Percentiles rank a stretch among this genome's conserved stretches.
phyloP scores from a whole-genome alignment of 1,284 basidiomycete species.

The Farysia itapuensis region DNA sequence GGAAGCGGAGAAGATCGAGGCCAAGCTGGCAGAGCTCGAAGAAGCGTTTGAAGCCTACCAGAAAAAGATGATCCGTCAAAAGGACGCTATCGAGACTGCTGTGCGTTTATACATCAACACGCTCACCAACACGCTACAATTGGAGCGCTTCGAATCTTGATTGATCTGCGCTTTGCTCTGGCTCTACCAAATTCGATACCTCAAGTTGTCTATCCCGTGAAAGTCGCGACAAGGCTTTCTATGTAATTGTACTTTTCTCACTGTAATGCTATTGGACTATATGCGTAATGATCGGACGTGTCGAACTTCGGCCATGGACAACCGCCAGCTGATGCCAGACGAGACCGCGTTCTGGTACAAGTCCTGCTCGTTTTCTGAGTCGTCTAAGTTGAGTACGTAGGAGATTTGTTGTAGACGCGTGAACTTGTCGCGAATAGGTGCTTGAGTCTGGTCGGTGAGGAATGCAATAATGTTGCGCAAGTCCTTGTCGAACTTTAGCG shows the following conservation, averaged over 20 bases:
- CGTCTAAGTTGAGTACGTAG: conserved; percentile 85
- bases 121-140: conserved; percentile 22
- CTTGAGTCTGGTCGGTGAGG: conserved; percentile 79
- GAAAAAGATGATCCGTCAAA: conserved; percentile 34
- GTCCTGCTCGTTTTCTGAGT: conserved; percentile 75
- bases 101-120: conserved; percentile 17
- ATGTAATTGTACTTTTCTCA: background rate
- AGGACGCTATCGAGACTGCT: conserved; percentile 33
- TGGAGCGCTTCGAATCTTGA: conserved; percentile 24
- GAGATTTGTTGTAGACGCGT: conserved; percentile 87
- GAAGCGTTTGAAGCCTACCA: conserved; percentile 26
- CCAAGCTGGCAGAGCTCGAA: conserved; percentile 32
- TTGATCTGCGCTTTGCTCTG: too few relatives aligned
- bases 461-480: conserved; percentile 79
- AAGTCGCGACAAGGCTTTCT: too few relatives aligned
- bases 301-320: conserved; percentile 47
- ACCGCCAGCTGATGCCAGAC: conserved; percentile 46
- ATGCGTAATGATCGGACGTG: conserved; percentile 21
- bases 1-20: conserved; percentile 37
- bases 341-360: conserved; percentile 42
- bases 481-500: conserved; percentile 92
- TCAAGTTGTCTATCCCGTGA: too few relatives aligned
- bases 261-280: background rate
- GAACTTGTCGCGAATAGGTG: conserved; percentile 78
- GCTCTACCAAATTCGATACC: too few relatives aligned